Percentiles rank a stretch among this genome's conserved stretches.
Conservation (phyloP, 805 yeast species). For the Tetrapisispora namnaoensis region DNA sequence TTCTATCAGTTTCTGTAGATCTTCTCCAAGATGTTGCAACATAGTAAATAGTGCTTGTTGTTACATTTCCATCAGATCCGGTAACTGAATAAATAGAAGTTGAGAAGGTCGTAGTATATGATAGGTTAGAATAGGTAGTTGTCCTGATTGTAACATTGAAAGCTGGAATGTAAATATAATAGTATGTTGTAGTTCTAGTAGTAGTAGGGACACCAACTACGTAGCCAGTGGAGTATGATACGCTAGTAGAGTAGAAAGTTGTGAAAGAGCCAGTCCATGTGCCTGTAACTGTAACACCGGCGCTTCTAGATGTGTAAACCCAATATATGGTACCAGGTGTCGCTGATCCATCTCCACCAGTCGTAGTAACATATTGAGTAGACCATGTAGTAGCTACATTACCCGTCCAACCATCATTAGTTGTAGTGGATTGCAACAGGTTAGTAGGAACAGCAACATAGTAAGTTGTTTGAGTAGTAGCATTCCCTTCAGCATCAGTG, state of each 20-base stretch:
- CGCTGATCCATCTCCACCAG: not conserved
- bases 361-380: not conserved
- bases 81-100: not conserved
- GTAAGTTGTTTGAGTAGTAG: not conserved
- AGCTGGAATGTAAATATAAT: not conserved
- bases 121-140: not conserved
- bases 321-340: not conserved
- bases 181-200: not conserved
- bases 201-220: not conserved
- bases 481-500: slow-evolving; percentile 7
- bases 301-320: not conserved
- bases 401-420: no score
- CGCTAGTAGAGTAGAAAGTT: no score
- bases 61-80: not conserved
- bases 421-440: not conserved
- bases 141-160: not conserved
- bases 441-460: not conserved
- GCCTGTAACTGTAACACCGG: not conserved
- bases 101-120: not conserved
- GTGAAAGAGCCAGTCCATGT: no score
- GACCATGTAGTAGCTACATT: no score
- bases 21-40: not conserved
- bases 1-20: not conserved
- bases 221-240: no score
- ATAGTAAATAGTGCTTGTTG: not conserved